Percentiles rank a stretch among this genome's conserved stretches.
Conservation (phyloP, 805 yeast genomes). For the Barnettozyma sp. region DNA sequence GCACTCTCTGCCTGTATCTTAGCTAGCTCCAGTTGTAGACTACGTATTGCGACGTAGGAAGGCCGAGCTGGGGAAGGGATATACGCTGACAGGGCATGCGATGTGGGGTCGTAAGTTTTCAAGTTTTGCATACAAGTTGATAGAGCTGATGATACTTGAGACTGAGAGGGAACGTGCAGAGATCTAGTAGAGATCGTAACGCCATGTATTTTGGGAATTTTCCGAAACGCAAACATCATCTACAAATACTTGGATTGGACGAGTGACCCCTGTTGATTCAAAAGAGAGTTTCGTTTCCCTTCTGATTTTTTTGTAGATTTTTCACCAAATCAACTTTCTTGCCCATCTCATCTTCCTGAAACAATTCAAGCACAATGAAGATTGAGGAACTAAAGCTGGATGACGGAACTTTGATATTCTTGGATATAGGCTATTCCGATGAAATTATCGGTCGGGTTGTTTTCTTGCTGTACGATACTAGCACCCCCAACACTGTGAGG, state of each 20-base stretch:
- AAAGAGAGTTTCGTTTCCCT: too few relatives aligned
- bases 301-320: too few relatives aligned
- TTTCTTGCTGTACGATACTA: background rate
- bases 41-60: slow-evolving; percentile 55
- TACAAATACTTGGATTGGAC: too few relatives aligned
- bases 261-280: too few relatives aligned
- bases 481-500: slow-evolving; percentile 26
- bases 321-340: too few relatives aligned
- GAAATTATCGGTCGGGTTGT: background rate
- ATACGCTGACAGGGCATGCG: slow-evolving; percentile 60
- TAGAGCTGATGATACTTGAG: background rate
- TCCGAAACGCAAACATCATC: too few relatives aligned
- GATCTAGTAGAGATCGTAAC: too few relatives aligned
- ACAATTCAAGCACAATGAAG: background rate
- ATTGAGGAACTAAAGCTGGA: background rate
- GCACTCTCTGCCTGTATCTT: slow-evolving; percentile 31
- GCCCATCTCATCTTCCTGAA: too few relatives aligned
- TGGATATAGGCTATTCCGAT: background rate
- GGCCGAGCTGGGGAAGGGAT: slow-evolving; percentile 59
- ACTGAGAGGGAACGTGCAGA: background rate
- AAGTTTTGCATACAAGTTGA: slow-evolving; percentile 20
- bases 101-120: slow-evolving; percentile 49
- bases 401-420: background rate
- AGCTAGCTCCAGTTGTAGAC: slow-evolving; percentile 59
- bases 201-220: too few relatives aligned